Evolutionary conservation across 1,139 yeast species (phyloP), one percentile per base, ranked within the genome.

Genomic region (Arxiozyma telluris): DNA sequence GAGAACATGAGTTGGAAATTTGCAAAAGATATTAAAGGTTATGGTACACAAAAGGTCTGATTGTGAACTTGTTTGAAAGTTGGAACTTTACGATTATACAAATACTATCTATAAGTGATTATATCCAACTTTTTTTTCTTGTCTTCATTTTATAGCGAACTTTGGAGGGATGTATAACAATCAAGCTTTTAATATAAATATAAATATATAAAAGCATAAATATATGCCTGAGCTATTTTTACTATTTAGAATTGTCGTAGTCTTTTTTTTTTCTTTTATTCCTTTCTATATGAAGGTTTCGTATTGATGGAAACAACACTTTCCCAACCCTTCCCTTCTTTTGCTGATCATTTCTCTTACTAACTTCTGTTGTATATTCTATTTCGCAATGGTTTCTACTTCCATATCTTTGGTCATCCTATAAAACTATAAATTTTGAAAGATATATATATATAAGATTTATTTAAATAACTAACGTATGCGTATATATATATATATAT

Each of bases 21-120:
- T 75, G 98, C 98, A 20, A 79, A 81, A 67, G 84, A 84, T 64
- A 87, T 93, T 65, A 80, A 79, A 61, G 98, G 98, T 55, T 93
- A 93, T 70, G 98, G 98, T 57, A 84, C 88, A 58, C 82, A 78
- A 64, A 70, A 70, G 53, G 74, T 73, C 47, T 74, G 61, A 56
- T 38, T 22, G 23, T 20, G 9, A 12, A 22, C 9, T 15, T 2
- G 4, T 34, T 34, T 34, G 17, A 15, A 34, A 34, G 6, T 4
- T 34, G n/a, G 12, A 12, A 34, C 6, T 15, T 15, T 34, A 34
- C 3, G 3, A 34, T 15, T 12, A 34, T 12, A 15, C 4, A 34
- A 11, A 15, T 34, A 17, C 39, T 4, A 12, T n/a, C n/a, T 2
- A 15, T 2, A 34, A 34, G 9, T 5, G n/a, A 12, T 15, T 34